Base-by-base conservation (phyloP, 805 yeast genomes). In the Myxozyma neglecta region DNA sequence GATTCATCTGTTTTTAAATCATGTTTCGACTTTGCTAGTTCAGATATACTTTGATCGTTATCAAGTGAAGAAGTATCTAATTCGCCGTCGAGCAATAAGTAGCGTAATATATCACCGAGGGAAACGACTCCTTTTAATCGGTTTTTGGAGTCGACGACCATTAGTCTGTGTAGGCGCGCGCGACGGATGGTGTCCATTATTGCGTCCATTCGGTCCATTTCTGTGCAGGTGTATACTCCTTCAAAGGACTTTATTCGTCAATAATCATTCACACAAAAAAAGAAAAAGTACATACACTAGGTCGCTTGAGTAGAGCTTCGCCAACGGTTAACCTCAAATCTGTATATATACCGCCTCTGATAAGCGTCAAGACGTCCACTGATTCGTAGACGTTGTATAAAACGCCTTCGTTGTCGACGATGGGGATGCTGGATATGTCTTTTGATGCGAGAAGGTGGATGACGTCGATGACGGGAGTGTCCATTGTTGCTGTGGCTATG, bases 191-290 rank as follows among this genome's bases (percentile, higher is more conserved):
- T 92, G 73, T 92, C 97, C 85, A 94, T 82, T 60, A 94, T 88
- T 14, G 96, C 90, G 64, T 93, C 87, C 60, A 94, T 78, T 65
- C 92, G 82, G 73, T 94, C 99, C 68, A 85, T 82, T 67, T 85
- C 80, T 0, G 97, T 90, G 76, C 99, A 94, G 0, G 98, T 94
- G 75, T 91, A 90, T 13, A 94, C 98, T 61, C 99, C 99, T 75
- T 94, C 98, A 70, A 93, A 94, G 73, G 94, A 97, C 55, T 51
- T n/a, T 36, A 37, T 1, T 29, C 3, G 51, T 29, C 40, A 29
- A 42, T 10, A 34, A 39, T 9, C 24, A 39, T 5, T 29, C 29
- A 13, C 40, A 32, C 18, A 16, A 14, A 11, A 37, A 6, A 35
- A 13, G 40, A n/a, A 36, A 51, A 10, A 24, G 46, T 42, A 40